A percentile compares a stretch with the other conserved stretches of the same genome.
Conservation (phyloP, 495 filamentous ascomycete species). For the Venustampulla echinocandica region DNA sequence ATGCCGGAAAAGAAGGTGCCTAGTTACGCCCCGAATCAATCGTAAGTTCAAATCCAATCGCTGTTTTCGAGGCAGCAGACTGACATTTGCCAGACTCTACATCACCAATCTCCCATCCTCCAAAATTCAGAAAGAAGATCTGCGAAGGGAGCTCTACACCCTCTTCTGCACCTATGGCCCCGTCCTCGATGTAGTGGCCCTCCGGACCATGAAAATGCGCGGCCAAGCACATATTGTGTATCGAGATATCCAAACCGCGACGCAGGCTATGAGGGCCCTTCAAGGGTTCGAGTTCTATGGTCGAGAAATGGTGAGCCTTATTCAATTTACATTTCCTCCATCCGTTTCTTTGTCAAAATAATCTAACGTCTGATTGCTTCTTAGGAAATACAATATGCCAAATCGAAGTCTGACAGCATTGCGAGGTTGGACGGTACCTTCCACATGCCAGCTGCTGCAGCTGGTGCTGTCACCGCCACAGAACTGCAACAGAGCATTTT, state of each 20-base stretch:
- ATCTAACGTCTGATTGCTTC: conserved; percentile 6
- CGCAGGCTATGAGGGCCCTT: conserved; percentile 79
- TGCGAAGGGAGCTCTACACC: conserved; percentile 78
- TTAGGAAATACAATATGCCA: conserved; percentile 89
- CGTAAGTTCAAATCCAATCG: conserved; percentile 40
- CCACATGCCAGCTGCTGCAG: conserved; percentile 48
- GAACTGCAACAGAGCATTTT: conserved; percentile 80
- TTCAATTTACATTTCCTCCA: too few relatives aligned
- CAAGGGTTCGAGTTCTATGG: conserved; percentile 86
- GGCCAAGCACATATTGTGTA: conserved; percentile 93
- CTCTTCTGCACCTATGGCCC: conserved; percentile 91
- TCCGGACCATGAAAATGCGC: conserved; percentile 83
- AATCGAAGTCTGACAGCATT: conserved; percentile 74
- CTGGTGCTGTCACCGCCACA: conserved; percentile 51
- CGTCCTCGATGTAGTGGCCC: conserved; percentile 85
- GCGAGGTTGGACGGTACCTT: conserved; percentile 88
- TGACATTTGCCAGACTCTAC: conserved; percentile 56
- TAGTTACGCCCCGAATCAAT: conserved; percentile 56
- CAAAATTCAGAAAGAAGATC: conserved; percentile 77
- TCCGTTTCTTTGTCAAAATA: neutral
- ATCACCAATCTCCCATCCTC: conserved; percentile 71
- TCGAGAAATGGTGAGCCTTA: conserved; percentile 63
- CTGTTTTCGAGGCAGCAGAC: conserved; percentile 24
- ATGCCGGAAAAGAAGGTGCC: conserved; percentile 6
- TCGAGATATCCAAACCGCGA: conserved; percentile 75